Conservation (phyloP, 2,329 filamentous ascomycete genomes). For the Fusarium sp. region DNA sequence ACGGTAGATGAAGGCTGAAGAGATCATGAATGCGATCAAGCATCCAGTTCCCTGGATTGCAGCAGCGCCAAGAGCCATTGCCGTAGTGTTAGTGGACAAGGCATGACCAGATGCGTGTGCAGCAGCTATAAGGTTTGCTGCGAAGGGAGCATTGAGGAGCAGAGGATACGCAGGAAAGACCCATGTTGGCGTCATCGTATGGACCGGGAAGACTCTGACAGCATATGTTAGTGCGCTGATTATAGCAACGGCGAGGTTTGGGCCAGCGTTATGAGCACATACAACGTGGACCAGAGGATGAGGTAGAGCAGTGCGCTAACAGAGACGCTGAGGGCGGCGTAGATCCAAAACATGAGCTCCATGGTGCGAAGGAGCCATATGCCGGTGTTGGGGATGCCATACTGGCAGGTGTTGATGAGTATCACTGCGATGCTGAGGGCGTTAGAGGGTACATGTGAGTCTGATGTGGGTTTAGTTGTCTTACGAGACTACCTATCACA, state of each 20-base stretch:
- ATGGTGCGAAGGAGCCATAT: slow-evolving; percentile 71
- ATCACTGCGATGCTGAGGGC: slow-evolving; percentile 75
- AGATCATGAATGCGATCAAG: slow-evolving; percentile 79
- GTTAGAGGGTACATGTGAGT: slow-evolving; percentile 7
- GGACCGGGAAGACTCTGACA: slow-evolving; percentile 70
- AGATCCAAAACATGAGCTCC: slow-evolving; percentile 79
- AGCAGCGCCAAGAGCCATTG: slow-evolving; percentile 62
- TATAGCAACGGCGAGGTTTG: background rate
- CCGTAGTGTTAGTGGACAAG: slow-evolving; percentile 53
- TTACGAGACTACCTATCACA: slow-evolving; percentile 57
- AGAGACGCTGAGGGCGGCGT: slow-evolving; percentile 74
- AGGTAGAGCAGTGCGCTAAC: slow-evolving; percentile 80
- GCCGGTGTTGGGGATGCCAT: slow-evolving; percentile 72
- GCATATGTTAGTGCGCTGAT: background rate
- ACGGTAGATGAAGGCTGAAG: slow-evolving; percentile 84
- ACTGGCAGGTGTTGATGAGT: slow-evolving; percentile 82
- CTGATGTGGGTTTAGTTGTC: slow-evolving; percentile 18
- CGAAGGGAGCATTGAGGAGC: slow-evolving; percentile 80
- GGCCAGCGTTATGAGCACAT: slow-evolving; percentile 31
- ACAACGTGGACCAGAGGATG: slow-evolving; percentile 74
- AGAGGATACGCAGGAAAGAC: slow-evolving; percentile 89
- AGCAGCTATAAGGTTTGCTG: slow-evolving; percentile 65
- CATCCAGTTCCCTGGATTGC: slow-evolving; percentile 67
- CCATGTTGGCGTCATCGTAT: slow-evolving; percentile 89
- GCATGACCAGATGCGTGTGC: slow-evolving; percentile 43